phyloP scores from a whole-genome alignment of 2,329 filamentous ascomycete genomes.

The Xylariaceae sp. region DNA sequence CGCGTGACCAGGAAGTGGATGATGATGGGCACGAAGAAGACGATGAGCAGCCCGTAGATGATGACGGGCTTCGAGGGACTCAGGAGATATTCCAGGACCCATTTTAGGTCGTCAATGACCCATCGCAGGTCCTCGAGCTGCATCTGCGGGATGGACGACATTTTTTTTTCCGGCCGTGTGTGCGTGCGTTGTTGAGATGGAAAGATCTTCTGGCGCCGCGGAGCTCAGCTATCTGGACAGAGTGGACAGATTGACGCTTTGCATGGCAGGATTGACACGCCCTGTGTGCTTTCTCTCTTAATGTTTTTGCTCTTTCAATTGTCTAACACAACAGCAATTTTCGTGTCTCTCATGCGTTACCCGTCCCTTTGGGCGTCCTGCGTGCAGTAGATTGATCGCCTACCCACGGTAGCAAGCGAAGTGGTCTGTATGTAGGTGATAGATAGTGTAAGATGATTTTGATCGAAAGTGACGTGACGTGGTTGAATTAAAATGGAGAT shows the following conservation, averaged over 20 bases:
- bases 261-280: neutral
- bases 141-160: slow-evolving; percentile 25
- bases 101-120: slow-evolving; percentile 30
- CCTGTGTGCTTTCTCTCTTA: neutral
- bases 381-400: no score
- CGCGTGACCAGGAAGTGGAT: slow-evolving; percentile 72
- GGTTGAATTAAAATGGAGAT: no score
- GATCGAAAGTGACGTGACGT: no score
- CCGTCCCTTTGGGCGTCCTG: no score
- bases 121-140: no score
- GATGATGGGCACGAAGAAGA: slow-evolving; percentile 67
- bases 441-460: no score
- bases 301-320: neutral
- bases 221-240: neutral
- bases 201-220: neutral
- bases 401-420: no score
- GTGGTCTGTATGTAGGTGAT: no score
- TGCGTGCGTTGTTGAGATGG: neutral
- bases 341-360: no score
- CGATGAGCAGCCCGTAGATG: slow-evolving; percentile 62
- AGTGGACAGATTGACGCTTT: neutral
- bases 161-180: slow-evolving; percentile 1
- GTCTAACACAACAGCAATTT: no score
- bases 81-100: slow-evolving; percentile 48
- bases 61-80: slow-evolving; percentile 59